phyloP scores from a whole-genome alignment of 106 monocot genomes.

The Dendrobium chrysotoxum region DNA sequence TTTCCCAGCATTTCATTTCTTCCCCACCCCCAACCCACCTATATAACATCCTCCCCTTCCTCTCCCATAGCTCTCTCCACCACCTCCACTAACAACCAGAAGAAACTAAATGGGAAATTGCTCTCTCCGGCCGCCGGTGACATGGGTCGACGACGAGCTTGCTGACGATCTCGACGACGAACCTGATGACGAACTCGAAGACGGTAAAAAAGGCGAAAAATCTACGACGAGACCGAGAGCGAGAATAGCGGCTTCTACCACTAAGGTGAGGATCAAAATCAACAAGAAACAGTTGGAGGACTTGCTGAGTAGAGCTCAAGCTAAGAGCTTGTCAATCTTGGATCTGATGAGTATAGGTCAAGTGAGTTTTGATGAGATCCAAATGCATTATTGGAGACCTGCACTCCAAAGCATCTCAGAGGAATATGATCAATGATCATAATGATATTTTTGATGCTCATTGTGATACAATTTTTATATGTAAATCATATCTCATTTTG shows the following conservation, averaged over 20 bases:
- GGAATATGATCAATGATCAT: background rate
- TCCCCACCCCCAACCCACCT: no score
- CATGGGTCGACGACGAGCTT: background rate
- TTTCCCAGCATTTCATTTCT: no score
- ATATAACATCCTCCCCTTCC: background rate
- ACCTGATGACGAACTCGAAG: no score
- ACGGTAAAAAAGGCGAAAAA: no score
- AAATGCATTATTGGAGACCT: background rate
- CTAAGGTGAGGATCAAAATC: conserved; percentile 39
- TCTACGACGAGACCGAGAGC: no score
- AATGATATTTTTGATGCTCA: background rate
- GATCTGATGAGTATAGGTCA: conserved; percentile 6
- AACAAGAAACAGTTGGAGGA: conserved; percentile 46
- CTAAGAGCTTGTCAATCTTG: conserved; percentile 8
- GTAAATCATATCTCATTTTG: no score
- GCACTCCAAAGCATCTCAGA: background rate
- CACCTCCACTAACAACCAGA: background rate
- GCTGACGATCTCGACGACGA: background rate
- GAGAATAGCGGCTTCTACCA: background rate
- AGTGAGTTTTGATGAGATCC: background rate
- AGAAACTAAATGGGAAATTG: background rate
- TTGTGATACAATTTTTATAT: no score
- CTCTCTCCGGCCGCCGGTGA: background rate
- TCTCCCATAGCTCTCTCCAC: background rate
- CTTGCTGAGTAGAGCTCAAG: conserved; percentile 19